Conservation (phyloP, 768 basidiomycete species). For the Plicaturopsis crispa region DNA sequence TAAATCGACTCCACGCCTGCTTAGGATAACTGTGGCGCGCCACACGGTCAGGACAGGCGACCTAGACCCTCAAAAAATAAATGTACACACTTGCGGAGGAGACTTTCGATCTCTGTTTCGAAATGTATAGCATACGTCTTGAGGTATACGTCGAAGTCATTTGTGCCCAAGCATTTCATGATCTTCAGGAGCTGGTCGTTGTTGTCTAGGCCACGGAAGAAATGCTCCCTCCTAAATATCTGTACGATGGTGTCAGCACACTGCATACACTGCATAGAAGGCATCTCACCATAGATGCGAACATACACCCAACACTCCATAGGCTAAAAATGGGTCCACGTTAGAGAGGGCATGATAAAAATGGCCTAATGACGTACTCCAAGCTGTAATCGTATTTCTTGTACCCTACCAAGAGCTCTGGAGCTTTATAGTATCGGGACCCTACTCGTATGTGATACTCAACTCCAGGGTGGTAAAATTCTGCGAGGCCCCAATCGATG, state of each 20-base stretch:
- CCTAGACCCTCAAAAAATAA: not conserved
- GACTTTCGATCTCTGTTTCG: conserved; percentile 49
- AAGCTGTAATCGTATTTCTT: conserved; percentile 67
- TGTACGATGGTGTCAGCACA: conserved; percentile 21
- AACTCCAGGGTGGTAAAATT: conserved; percentile 66
- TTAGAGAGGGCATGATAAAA: too few relatives aligned
- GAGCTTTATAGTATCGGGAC: conserved; percentile 67
- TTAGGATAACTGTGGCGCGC: conserved; percentile 38
- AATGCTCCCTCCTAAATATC: conserved; percentile 71
- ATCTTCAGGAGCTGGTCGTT: conserved; percentile 70
- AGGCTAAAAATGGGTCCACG: too few relatives aligned
- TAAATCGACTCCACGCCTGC: conserved; percentile 59
- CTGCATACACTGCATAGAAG: too few relatives aligned
- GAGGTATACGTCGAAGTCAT: conserved; percentile 54
- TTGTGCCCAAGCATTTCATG: conserved; percentile 60
- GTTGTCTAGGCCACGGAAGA: conserved; percentile 70
- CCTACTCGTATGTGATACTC: conserved; percentile 71
- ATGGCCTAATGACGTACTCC: too few relatives aligned
- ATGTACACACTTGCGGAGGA: conserved; percentile 39
- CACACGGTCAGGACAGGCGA: conserved; percentile 2
- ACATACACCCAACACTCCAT: conserved; percentile 72
- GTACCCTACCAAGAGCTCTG: conserved; percentile 64
- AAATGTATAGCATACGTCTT: conserved; percentile 59
- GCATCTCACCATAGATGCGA: conserved; percentile 67
- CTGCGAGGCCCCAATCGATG: conserved; percentile 74